These are phyloP conservation scores for Trypanosoma melophagium DNA, from an alignment of 208 protist species.

Conservation along the genomic window DNA sequence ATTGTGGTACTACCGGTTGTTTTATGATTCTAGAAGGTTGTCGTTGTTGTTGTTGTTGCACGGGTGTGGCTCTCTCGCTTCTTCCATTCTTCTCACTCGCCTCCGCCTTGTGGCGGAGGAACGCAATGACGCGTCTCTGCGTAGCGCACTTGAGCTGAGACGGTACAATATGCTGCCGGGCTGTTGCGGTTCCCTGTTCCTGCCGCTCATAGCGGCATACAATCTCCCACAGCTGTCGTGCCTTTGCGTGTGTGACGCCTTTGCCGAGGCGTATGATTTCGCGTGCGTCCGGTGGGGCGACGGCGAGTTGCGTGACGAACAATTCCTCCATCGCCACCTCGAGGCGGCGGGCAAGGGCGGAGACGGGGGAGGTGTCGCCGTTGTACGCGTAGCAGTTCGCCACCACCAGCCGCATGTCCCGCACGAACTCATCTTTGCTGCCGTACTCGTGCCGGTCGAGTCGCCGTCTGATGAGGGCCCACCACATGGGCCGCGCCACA, in stretches of 20 bases:
- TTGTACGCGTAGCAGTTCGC: slow-evolving; percentile 87
- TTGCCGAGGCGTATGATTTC: slow-evolving; percentile 43
- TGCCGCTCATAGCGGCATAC: slow-evolving; percentile 61
- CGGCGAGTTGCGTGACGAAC: slow-evolving; percentile 69
- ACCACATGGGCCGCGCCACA: slow-evolving; percentile 67
- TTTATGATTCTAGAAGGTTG: slow-evolving; percentile 18
- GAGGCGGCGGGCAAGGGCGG: slow-evolving; percentile 45
- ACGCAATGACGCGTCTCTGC: slow-evolving; percentile 60
- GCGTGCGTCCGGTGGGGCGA: slow-evolving; percentile 37
- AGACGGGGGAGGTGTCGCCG: slow-evolving; percentile 39
- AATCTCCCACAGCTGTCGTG: slow-evolving; percentile 38
- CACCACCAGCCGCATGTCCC: slow-evolving; percentile 80
- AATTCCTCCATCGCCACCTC: slow-evolving; percentile 81
- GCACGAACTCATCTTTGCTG: slow-evolving; percentile 54
- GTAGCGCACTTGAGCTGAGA: slow-evolving; percentile 58
- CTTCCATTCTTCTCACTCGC: slow-evolving; percentile 12
- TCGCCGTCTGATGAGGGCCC: slow-evolving; percentile 51
- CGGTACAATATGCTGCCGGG: slow-evolving; percentile 42
- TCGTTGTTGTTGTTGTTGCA: slow-evolving; percentile 17
- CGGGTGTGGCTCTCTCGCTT: neutral
- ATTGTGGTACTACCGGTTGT: slow-evolving; percentile 17
- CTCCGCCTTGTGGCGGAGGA: slow-evolving; percentile 24
- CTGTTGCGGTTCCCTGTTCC: slow-evolving; percentile 18
- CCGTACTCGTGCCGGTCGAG: slow-evolving; percentile 70
- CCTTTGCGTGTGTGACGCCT: slow-evolving; percentile 29